phyloP scores from a whole-genome alignment of 495 filamentous ascomycete species.

The Talaromyces borbonicus region DNA sequence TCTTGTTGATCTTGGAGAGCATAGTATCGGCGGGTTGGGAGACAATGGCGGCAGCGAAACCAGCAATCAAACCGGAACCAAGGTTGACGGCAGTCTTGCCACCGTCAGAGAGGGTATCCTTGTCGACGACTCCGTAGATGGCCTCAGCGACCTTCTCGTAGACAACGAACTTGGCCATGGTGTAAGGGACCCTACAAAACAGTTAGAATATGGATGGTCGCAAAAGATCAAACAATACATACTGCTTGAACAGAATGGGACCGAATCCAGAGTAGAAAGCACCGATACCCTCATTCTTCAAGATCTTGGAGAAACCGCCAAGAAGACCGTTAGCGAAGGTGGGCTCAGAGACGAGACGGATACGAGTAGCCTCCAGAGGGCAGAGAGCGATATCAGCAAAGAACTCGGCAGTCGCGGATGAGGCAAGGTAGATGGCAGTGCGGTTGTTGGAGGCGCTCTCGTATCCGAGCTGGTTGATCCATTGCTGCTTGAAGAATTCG shows the following conservation, averaged over 20 bases:
- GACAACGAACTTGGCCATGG: constrained; percentile 99
- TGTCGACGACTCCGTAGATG: constrained; percentile 64
- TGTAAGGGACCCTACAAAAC: constrained; percentile 81
- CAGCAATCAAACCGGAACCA: constrained; percentile 88
- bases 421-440: constrained; percentile 81
- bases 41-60: constrained; percentile 93
- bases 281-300: constrained; percentile 72
- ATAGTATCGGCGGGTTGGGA: constrained; percentile 99
- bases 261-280: constrained; percentile 95
- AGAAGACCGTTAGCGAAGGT: constrained; percentile 76
- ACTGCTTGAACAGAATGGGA: constrained; percentile 94
- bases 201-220: neutral
- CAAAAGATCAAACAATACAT: constrained; percentile 32
- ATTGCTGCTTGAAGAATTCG: constrained; percentile 92
- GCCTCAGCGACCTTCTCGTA: constrained; percentile 92
- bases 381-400: constrained; percentile 91
- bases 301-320: constrained; percentile 76
- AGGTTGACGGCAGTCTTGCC: constrained; percentile 86
- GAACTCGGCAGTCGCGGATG: constrained; percentile 77
- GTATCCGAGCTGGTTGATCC: constrained; percentile 69
- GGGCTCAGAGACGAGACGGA: constrained; percentile 87
- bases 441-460: constrained; percentile 79
- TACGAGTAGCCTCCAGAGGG: constrained; percentile 89
- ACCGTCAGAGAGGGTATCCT: constrained; percentile 59
- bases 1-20: constrained; percentile 99